A percentile compares a stretch with the other conserved stretches of the same genome.
phyloP scores from a whole-genome alignment of 2,329 filamentous ascomycete genomes.

The Pseudogymnoascus sp. region DNA sequence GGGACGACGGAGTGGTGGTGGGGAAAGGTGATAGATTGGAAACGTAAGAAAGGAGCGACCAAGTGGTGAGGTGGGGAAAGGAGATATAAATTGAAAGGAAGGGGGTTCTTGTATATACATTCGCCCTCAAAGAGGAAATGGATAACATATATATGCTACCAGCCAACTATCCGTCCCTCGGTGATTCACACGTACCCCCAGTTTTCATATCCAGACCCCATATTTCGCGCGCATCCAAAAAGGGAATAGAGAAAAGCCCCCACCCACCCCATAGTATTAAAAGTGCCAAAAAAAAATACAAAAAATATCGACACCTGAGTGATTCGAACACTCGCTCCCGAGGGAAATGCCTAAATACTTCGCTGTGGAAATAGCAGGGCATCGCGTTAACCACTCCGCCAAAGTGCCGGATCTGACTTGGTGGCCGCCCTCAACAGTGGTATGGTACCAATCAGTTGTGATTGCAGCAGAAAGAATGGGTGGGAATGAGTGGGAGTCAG shows the following conservation, averaged over 20 bases:
- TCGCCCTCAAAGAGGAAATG: neutral
- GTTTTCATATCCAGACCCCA: neutral
- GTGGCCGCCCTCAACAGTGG: neutral
- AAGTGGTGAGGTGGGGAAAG: too few relatives aligned
- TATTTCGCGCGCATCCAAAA: neutral
- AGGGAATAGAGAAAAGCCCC: neutral
- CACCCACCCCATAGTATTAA: too few relatives aligned
- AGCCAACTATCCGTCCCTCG: too few relatives aligned
- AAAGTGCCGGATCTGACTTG: constrained; percentile 4
- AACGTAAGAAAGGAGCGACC: neutral
- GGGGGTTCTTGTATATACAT: neutral
- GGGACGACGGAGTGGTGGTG: neutral
- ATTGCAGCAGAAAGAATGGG: too few relatives aligned
- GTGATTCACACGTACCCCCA: neutral
- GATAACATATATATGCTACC: neutral
- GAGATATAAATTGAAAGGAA: neutral
- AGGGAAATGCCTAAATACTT: constrained; percentile 2
- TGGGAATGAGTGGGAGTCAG: too few relatives aligned
- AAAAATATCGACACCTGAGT: constrained; percentile 8
- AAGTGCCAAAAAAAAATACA: neutral
- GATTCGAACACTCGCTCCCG: constrained; percentile 10
- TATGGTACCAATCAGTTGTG: too few relatives aligned
- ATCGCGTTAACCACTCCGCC: constrained; percentile 10
- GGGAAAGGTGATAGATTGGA: neutral
- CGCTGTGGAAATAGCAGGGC: neutral